Evolutionary conservation across 495 filamentous ascomycete species (phyloP).

Genomic region (Amorphotheca resinae): DNA sequence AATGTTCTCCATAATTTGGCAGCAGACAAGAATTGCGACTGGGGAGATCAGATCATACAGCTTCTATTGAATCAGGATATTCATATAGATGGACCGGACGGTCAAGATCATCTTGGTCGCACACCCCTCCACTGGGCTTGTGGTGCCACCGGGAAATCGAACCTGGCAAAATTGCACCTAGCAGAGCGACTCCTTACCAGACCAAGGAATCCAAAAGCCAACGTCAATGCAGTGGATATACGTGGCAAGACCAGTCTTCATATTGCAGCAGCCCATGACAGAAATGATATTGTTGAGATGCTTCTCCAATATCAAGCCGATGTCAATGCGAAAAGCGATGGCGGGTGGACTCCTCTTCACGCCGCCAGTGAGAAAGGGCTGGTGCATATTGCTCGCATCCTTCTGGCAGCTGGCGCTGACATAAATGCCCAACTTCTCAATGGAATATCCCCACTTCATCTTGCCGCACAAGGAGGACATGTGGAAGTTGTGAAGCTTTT

Average conservation of each 20-base stretch:
- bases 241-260: slow-evolving; percentile 49
- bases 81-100: slow-evolving; percentile 28
- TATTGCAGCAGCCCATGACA: slow-evolving; percentile 38
- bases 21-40: slow-evolving; percentile 40
- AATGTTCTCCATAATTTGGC: slow-evolving; percentile 39
- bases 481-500: slow-evolving; percentile 44
- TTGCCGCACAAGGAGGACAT: slow-evolving; percentile 48
- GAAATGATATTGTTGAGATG: slow-evolving; percentile 38
- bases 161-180: slow-evolving; percentile 41
- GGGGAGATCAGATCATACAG: slow-evolving; percentile 37
- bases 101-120: slow-evolving; percentile 34
- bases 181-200: slow-evolving; percentile 41
- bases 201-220: slow-evolving; percentile 28
- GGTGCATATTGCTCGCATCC: slow-evolving; percentile 22
- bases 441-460: slow-evolving; percentile 49
- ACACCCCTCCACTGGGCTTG: slow-evolving; percentile 54
- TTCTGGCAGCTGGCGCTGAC: slow-evolving; percentile 39
- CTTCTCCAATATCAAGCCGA: slow-evolving; percentile 40
- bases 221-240: slow-evolving; percentile 37
- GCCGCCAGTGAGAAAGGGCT: slow-evolving; percentile 47
- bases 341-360: slow-evolving; percentile 50
- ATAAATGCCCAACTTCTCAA: slow-evolving; percentile 40
- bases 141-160: slow-evolving; percentile 44
- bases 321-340: slow-evolving; percentile 34
- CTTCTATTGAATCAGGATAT: slow-evolving; percentile 32